Evolutionary conservation across 2,329 filamentous ascomycete genomes (phyloP), one percentile per base, ranked within the genome.

Genomic region (Sphaerostilbella broomeana): DNA sequence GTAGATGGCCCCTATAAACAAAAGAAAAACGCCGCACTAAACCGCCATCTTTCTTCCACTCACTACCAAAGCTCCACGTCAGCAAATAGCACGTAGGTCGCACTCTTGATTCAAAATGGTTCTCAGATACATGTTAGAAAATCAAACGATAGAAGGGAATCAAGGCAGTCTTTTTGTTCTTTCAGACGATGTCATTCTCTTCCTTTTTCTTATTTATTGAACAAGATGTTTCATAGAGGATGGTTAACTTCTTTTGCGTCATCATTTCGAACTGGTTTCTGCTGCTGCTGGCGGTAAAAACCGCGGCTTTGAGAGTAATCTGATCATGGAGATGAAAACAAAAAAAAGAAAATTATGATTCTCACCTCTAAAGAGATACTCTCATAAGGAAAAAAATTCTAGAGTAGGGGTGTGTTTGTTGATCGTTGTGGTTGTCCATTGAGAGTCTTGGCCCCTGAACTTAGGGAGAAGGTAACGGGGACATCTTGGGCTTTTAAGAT

Each of bases 101-200:
- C n/a, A n/a, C n/a, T n/a, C n/a, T n/a, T n/a, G n/a, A n/a, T n/a
- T n/a, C n/a, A n/a, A n/a, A n/a, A n/a, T n/a, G n/a, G n/a, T n/a
- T n/a, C n/a, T n/a, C n/a, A n/a, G n/a, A n/a, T n/a, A n/a, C n/a
- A n/a, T n/a, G n/a, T n/a, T n/a, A n/a, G n/a, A n/a, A n/a, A n/a
- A n/a, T n/a, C n/a, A n/a, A n/a, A n/a, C n/a, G n/a, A n/a, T n/a
- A n/a, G n/a, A n/a, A n/a, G n/a, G n/a, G n/a, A n/a, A n/a, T n/a
- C n/a, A n/a, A n/a, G n/a, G n/a, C n/a, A n/a, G n/a, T n/a, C n/a
- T n/a, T n/a, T n/a, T n/a, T 24, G 15, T 8, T 22, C 25, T 32
- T 43, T 56, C 54, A 55, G 54, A 56, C 54, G 54, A 56, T 56
- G 54, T 55, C 54, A 52, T 42, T 54, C 44, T 49, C 44, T 50